These are phyloP conservation scores for Suillus decipiens DNA, from an alignment of 768 basidiomycete species.

Conservation along the genomic window DNA sequence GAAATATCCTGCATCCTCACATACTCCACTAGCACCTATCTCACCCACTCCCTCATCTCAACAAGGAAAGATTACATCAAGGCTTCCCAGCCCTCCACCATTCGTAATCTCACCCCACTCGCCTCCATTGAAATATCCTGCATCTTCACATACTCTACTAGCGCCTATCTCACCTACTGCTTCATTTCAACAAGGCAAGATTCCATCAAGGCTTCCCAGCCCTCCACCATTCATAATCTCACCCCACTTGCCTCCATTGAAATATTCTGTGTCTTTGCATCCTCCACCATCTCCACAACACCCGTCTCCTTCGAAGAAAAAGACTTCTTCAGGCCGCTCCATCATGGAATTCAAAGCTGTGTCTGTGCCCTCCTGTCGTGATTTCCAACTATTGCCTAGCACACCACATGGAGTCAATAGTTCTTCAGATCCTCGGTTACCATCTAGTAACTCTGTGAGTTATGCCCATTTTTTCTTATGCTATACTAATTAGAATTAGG, in stretches of 20 bases:
- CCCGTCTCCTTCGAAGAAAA: background rate
- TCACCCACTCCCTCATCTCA: background rate
- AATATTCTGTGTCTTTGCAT: background rate
- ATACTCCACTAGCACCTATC: too few relatives aligned
- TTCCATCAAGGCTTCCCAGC: background rate
- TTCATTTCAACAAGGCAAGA: background rate
- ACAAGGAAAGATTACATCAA: background rate
- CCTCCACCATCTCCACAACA: background rate
- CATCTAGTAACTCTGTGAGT: background rate
- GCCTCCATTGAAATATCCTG: background rate
- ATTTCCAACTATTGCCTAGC: background rate
- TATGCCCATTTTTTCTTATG: background rate
- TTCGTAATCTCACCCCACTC: background rate
- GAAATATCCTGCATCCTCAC: too few relatives aligned
- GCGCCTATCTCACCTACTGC: background rate
- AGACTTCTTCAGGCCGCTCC: background rate
- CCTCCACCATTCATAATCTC: constrained; percentile 1
- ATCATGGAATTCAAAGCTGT: background rate
- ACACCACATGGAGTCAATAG: background rate
- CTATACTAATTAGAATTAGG: background rate
- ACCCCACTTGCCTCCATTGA: background rate
- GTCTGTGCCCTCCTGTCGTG: background rate
- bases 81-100: background rate
- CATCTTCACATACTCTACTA: background rate
- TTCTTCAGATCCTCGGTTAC: background rate